Percentiles rank a stretch among this genome's conserved stretches.
Evolutionary conservation across 371 early-diverging fungal genomes (phyloP).

Genomic region (Phascolomyces articulosus): DNA sequence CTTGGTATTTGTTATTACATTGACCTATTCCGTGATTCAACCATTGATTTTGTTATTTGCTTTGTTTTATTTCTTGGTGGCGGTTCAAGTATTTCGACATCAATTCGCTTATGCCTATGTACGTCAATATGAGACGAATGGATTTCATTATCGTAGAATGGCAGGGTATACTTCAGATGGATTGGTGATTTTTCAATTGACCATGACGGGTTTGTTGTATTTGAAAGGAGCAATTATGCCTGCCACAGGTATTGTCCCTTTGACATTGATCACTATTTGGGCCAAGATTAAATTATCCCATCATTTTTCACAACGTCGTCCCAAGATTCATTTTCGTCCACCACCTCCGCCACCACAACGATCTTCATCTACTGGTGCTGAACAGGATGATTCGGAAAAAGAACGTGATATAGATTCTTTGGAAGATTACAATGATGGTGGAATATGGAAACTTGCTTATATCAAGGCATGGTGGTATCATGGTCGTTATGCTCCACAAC

Average conservation of each 20-base stretch:
- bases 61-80: constrained; percentile 74
- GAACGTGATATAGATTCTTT: too few relatives aligned
- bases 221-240: constrained; percentile 56
- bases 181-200: constrained; percentile 82
- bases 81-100: constrained; percentile 79
- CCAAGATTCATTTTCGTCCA: constrained; percentile 33
- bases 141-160: constrained; percentile 76
- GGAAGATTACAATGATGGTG: constrained; percentile 24
- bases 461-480: constrained; percentile 34
- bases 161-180: constrained; percentile 81
- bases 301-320: constrained; percentile 43
- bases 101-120: constrained; percentile 85
- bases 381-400: not conserved
- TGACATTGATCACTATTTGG: constrained; percentile 56
- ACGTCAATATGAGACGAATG: constrained; percentile 82
- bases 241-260: constrained; percentile 47
- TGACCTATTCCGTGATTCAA: constrained; percentile 86
- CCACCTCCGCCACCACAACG: constrained; percentile 17
- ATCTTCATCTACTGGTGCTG: not conserved
- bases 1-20: constrained; percentile 81
- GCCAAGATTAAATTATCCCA: constrained; percentile 50
- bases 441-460: constrained; percentile 43
- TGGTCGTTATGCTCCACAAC: constrained; percentile 32
- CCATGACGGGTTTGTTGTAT: constrained; percentile 79
- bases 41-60: constrained; percentile 86